Base-by-base conservation (phyloP, 306 rosid genomes). In the Luffa acutangula region DNA sequence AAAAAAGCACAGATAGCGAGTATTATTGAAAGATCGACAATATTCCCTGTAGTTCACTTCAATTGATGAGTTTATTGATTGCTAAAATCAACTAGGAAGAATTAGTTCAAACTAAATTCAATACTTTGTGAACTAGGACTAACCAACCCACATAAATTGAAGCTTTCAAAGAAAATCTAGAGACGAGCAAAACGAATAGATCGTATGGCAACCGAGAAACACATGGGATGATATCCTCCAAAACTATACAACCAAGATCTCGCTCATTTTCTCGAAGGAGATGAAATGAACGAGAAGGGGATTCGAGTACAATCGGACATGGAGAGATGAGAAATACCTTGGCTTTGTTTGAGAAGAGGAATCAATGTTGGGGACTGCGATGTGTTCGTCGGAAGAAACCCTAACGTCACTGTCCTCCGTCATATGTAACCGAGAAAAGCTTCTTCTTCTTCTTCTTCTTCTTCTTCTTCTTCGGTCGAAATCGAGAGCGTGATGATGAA, bases 311-410 rank as follows among this genome's bases (percentile, higher is more conserved):
- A n/a, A 42, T 10, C 2, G n/a, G 25, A 58, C 12, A 60, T 46
- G 43, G 69, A 21, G 42, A 43, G 25, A 31, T 13, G 52, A 14
- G 41, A 31, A 58, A 21, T 83, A 95, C 98, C 97, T 91, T 84
- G 85, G 93, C 81, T 93, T 87, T 34, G 97, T 79, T 83, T 91
- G 97, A 46, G 95, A 88, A 43, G 92, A 79, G 56, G 81, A 49
- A 11, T 65, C 83, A 12, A 85, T 93, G 46, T 51, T 83, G 60
- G 89, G 37, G 0, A 56, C 78, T 8, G 84, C 18, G 5, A 34
- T 36, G 21, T 88, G 62, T 73, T 88, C 87, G 43, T 74, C 59
- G 25, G 91, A 87, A 78, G 90, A 86, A 86, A 87, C 93, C 90
- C 87, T 92, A 84, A 86, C 82, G 78, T 75, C 79, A 71, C 73